Evolutionary conservation across 1,139 yeast genomes (phyloP).

Genomic region (Wickerhamiella infanticola): DNA sequence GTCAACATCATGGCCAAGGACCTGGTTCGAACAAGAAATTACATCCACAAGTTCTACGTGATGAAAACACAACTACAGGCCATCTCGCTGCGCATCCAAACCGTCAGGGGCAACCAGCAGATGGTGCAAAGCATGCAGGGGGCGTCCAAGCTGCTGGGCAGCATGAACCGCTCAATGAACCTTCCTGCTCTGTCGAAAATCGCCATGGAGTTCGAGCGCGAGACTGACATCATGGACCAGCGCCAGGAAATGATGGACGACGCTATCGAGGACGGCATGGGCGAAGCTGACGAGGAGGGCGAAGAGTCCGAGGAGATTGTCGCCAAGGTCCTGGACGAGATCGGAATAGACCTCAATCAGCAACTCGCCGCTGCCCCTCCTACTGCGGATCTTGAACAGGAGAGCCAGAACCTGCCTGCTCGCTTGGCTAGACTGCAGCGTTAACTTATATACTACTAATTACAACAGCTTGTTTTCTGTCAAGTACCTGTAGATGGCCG

Average conservation of each 20-base stretch:
- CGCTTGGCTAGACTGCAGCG: slow-evolving; percentile 71
- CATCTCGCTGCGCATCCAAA: slow-evolving; percentile 73
- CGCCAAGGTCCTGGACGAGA: slow-evolving; percentile 82
- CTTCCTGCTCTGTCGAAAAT: slow-evolving; percentile 77
- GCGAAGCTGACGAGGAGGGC: slow-evolving; percentile 69
- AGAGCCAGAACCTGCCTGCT: slow-evolving; percentile 77
- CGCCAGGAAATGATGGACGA: slow-evolving; percentile 98
- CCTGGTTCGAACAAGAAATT: slow-evolving; percentile 65
- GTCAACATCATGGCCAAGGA: slow-evolving; percentile 94
- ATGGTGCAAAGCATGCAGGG: slow-evolving; percentile 93
- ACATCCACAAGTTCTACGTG: slow-evolving; percentile 73
- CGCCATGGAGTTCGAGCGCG: slow-evolving; percentile 89
- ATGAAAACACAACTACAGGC: slow-evolving; percentile 96
- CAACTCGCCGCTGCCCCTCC: slow-evolving; percentile 19
- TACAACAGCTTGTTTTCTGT: slow-evolving; percentile 35
- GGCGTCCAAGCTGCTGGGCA: slow-evolving; percentile 69
- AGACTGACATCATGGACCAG: slow-evolving; percentile 94
- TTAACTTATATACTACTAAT: slow-evolving; percentile 11
- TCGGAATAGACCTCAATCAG: slow-evolving; percentile 74
- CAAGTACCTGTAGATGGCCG: slow-evolving; percentile 55
- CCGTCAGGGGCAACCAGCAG: slow-evolving; percentile 85
- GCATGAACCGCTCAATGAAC: slow-evolving; percentile 84
- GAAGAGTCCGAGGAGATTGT: slow-evolving; percentile 92
- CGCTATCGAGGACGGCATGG: slow-evolving; percentile 92
- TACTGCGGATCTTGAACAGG: slow-evolving; percentile 24